Evolutionary conservation across 257 asterid species (phyloP).

Genomic region (Orobanche coerulescens): DNA sequence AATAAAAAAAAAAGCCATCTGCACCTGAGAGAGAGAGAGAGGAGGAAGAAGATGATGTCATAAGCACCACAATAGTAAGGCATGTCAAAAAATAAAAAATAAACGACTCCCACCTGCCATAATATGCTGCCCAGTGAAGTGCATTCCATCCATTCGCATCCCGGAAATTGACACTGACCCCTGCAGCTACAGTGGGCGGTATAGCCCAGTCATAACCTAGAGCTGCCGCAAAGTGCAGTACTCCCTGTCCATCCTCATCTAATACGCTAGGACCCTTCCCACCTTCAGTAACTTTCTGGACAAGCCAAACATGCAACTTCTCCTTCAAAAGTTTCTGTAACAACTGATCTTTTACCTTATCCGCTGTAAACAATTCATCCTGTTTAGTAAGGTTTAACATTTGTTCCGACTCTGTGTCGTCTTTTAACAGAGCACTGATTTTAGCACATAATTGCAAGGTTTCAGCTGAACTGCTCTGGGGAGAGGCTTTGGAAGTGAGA

Average conservation of each 20-base stretch:
- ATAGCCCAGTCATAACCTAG: conserved; percentile 90
- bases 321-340: conserved; percentile 63
- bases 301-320: conserved; percentile 68
- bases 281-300: conserved; percentile 64
- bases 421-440: conserved; percentile 49
- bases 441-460: conserved; percentile 36
- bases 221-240: conserved; percentile 82
- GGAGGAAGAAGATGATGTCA: background rate
- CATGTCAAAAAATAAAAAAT: background rate
- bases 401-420: conserved; percentile 64
- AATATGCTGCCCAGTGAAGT: conserved; percentile 93
- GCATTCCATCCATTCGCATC: conserved; percentile 93
- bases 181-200: conserved; percentile 65
- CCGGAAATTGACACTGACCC: conserved; percentile 76
- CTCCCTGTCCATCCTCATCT: conserved; percentile 84
- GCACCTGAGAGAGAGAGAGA: conserved; percentile 2
- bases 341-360: conserved; percentile 52
- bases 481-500: conserved; percentile 29
- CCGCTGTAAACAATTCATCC: conserved; percentile 41
- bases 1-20: conserved; percentile 7
- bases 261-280: conserved; percentile 70
- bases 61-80: conserved; percentile 12
- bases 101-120: conserved; percentile 57
- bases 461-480: conserved; percentile 32
- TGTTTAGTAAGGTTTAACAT: conserved; percentile 39